Base-by-base conservation (phyloP, 225 moss, liverwort and hornwort genomes). In the Rhytidiadelphus loreus region DNA sequence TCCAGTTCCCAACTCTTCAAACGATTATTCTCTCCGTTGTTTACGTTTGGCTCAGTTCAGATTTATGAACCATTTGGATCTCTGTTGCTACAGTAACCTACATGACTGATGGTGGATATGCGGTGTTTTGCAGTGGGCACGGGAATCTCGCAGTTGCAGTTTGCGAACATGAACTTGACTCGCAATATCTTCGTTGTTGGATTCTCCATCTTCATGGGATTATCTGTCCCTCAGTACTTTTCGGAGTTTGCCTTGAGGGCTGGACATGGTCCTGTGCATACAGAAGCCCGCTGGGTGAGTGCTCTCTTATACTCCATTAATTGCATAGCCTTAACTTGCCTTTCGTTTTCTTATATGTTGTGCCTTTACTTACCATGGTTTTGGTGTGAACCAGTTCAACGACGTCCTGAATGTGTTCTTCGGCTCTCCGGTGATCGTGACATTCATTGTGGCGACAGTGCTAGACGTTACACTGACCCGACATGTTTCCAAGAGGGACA, bases 151-250 rank as follows among this genome's bases (percentile, higher is more conserved):
- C 90, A 90, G 77, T 88, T 98, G 68, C 98, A 96, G 41, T 98
- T 96, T 52, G 97, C 94, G 5, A 98, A 98, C 87, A 95, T 96
- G 96, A 98, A 98, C 88, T 88, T 92, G 81, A 92, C 95, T 0
- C 91, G 97, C 16, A 98, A 98, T 83, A 96, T 98, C 63, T 98
- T 98, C 11, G 95, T 98, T 32, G 91, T 98, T 11, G 96, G 97
- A 56, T 96, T 98, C 83, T 93, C 97, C 8, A 37, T 96, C 6
- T 98, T 92, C 68, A 91, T 98, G 94, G 97, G 97, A 19, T 82
- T 98, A 58, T 98, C 96, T 16, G 95, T 98, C 50, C 96, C 97
- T 65, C 92, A 94, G 85, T 98, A 98, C 88, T 98, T 98, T 30
- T 84, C 81, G 15, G 96, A 98, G 87, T 98, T 93, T 50, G 87